Percentiles rank a stretch among this genome's conserved stretches.
Evolutionary conservation across 768 basidiomycete genomes (phyloP).

Genomic region (Pleurotus citrinopileatus): DNA sequence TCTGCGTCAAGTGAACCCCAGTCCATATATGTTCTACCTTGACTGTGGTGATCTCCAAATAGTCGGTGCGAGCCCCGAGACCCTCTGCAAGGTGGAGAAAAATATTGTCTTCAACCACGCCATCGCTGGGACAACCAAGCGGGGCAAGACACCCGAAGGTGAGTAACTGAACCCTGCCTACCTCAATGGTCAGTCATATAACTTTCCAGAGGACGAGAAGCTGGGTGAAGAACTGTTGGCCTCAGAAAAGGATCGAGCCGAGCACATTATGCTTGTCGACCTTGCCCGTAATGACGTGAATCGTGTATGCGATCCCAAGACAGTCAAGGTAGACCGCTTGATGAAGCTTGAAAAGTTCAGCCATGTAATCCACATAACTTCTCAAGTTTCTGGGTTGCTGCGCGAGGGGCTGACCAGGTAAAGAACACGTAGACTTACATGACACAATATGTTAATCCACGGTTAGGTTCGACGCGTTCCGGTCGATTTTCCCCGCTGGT

Average conservation of each 20-base stretch:
- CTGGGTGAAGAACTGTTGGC: slow-evolving; percentile 71
- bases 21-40: slow-evolving; percentile 98
- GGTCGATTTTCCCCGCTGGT: slow-evolving; percentile 98
- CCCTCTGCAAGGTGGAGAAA: slow-evolving; percentile 90
- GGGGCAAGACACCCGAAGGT: slow-evolving; percentile 89
- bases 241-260: slow-evolving; percentile 94
- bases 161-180: slow-evolving; percentile 18
- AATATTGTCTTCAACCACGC: slow-evolving; percentile 97
- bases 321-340: slow-evolving; percentile 93
- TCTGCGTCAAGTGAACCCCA: slow-evolving; percentile 92
- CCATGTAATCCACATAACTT: slow-evolving; percentile 97
- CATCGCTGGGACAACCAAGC: slow-evolving; percentile 90
- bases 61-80: slow-evolving; percentile 98
- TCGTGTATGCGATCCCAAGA: slow-evolving; percentile 90
- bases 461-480: slow-evolving; percentile 92
- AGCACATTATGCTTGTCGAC: slow-evolving; percentile 99
- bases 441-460: slow-evolving; percentile 4
- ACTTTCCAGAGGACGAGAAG: slow-evolving; percentile 75
- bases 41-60: slow-evolving; percentile 92
- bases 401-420: slow-evolving; percentile 84
- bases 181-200: slow-evolving; percentile 12
- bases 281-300: slow-evolving; percentile 98
- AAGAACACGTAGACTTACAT: slow-evolving; percentile 6
- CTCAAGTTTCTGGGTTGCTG: slow-evolving; percentile 86
- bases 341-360: slow-evolving; percentile 95